Base-by-base conservation (phyloP, 805 yeast genomes). In the Kodamaea neixiangensis region DNA sequence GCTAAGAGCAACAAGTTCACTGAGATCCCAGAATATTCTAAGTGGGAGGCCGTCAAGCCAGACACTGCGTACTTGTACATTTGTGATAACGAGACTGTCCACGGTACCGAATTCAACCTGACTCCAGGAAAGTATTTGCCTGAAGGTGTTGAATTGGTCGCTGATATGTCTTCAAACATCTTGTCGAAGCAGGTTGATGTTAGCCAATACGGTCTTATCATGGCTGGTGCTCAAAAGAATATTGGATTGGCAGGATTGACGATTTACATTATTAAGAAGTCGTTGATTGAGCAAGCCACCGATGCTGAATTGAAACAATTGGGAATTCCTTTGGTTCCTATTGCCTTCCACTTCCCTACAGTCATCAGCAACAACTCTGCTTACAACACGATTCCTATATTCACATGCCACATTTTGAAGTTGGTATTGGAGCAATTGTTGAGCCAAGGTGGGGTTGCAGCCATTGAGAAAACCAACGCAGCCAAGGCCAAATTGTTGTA, bases 141-240 rank as follows among this genome's bases (percentile, higher is more conserved):
- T 72, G 69, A 69, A 52, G 83, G 81, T 19, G 85, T 87, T 42
- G 96, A 89, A 67, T 71, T 93, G 53, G 97, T 91, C 13, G 93
- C 96, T 21, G 99, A 94, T 67, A 84, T 93, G 86, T 92, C 97
- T 2, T 92, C 97, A 43, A 90, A 93, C 69, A 86, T 94, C 64
- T 76, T 94, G 58, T 89, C 97, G 18, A 85, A 87, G 58, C 73
- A 80, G 57, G 68, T 94, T 46, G 97, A 93, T 61, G 86, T 94
- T 39, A 74, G 88, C 50, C 85, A 89, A 68, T 93, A 82, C 64
- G 98, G 97, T 47, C 74, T 91, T 21, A 85, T 94, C 54, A 85
- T 92, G 82, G 99, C 97, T 15, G 99, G 99, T 55, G 99, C 98
- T 21, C 99, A 94, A 73, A 94, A 94, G 72, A 94, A 94, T 68